Percentiles rank a stretch among this genome's conserved stretches.
phyloP scores from a whole-genome alignment of 371 early-diverging fungal species.

The Mortierella sp. region DNA sequence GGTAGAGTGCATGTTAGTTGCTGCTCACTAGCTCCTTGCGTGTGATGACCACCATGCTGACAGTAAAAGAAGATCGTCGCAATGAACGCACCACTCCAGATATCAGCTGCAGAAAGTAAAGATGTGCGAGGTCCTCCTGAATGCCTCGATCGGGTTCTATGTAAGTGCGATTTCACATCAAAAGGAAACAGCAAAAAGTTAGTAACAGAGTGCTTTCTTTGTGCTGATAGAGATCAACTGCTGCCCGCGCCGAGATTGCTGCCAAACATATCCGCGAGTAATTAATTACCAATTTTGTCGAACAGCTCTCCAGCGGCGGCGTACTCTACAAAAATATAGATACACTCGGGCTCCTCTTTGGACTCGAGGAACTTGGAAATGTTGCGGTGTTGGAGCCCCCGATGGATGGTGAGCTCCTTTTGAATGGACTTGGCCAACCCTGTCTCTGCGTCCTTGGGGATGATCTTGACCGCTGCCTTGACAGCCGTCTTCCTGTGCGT shows the following conservation, averaged over 20 bases:
- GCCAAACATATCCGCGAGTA: neutral
- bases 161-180: neutral
- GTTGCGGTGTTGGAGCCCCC: slow-evolving; percentile 62
- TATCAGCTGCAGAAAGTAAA: slow-evolving; percentile 79
- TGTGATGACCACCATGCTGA: neutral
- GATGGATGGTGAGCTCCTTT: slow-evolving; percentile 69
- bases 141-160: slow-evolving; percentile 80
- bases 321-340: slow-evolving; percentile 70
- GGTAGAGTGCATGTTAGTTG: neutral
- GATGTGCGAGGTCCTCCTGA: slow-evolving; percentile 76
- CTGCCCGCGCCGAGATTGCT: too few relatives aligned
- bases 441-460: slow-evolving; percentile 55
- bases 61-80: neutral
- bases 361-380: slow-evolving; percentile 62
- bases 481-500: slow-evolving; percentile 53
- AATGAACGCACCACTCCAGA: slow-evolving; percentile 67
- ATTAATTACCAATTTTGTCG: slow-evolving; percentile 67
- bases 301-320: slow-evolving; percentile 76
- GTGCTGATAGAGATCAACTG: too few relatives aligned
- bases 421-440: slow-evolving; percentile 44
- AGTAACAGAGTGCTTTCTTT: too few relatives aligned
- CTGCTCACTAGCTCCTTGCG: too few relatives aligned
- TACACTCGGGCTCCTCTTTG: slow-evolving; percentile 60
- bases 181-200: neutral
- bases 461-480: slow-evolving; percentile 66